Evolutionary conservation across 768 basidiomycete species (phyloP), one percentile per base, ranked within the genome.

Genomic region (Suillus hirtellus): DNA sequence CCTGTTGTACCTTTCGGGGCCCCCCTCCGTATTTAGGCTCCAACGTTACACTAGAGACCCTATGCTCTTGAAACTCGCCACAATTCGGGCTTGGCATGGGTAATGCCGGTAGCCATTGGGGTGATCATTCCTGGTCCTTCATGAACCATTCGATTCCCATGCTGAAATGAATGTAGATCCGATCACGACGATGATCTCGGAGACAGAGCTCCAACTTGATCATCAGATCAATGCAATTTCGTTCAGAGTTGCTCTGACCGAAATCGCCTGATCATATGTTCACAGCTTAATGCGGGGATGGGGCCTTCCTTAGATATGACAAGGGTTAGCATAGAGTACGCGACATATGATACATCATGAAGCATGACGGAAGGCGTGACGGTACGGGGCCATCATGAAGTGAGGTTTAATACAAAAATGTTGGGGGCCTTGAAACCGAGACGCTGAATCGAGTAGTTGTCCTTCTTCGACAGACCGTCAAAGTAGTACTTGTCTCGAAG

Each of bases 391-490:
- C 56, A 60, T 77, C 73, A 87, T n/a, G 79, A 74, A 12, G 79
- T 78, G 46, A 90, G 66, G 61, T 82, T 81, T 88, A 93, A 86
- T 44, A 92, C 80, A 71, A 91, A 91, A 44, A 93, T 83, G 70
- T 94, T 93, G 7, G 91, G 86, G 3, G 92, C 92, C 61, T 80
- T 82, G 76, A 85, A 94, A 1, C 92, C 92, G 35, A 94, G 84
- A 7, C 90, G 83, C 10, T 78, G 71, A 34, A 75, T 67, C 2
- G 82, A 78, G 67, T 93, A 93, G 9, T 68, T 69, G 66, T 92
- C 89, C 66, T 88, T 84, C 70, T 80, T 84, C 12, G 67, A 67
- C 62, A 94, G 68, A 17, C 82, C 80, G 63, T 93, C 91, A 63
- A 93, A 92, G 73, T 81, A 91, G 24, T 82, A 79, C 60, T 83